These are phyloP conservation scores for Phytophthora constricta DNA, from an alignment of 352 stramenopile genomes.

Conservation along the genomic window DNA sequence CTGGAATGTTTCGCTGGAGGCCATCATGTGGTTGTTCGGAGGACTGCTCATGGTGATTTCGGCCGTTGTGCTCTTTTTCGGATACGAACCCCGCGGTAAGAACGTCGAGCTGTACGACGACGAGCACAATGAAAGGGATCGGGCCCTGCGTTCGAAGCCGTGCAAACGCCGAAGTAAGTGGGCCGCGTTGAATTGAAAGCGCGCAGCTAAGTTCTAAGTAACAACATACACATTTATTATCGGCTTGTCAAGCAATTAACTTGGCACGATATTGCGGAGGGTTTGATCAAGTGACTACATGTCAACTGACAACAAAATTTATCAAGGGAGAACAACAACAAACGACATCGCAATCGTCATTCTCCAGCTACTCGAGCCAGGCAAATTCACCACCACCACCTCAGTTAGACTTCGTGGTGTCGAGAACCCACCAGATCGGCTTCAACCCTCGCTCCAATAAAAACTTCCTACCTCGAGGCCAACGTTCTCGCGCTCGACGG, in stretches of 20 bases:
- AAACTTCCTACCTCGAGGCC: constrained; percentile 36
- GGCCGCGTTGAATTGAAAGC: constrained; percentile 7
- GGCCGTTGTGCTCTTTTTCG: constrained; percentile 58
- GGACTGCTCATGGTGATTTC: constrained; percentile 67
- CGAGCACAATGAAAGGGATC: constrained; percentile 13
- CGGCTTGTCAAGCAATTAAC: no score
- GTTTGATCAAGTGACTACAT: no score
- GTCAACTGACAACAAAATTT: no score
- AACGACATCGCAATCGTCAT: no score
- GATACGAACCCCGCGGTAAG: constrained; percentile 73
- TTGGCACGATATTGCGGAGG: no score
- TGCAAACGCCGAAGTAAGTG: constrained; percentile 33
- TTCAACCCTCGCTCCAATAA: constrained; percentile 26
- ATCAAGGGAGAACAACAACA: no score
- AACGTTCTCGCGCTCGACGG: constrained; percentile 27
- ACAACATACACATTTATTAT: no score
- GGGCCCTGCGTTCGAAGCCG: constrained; percentile 27
- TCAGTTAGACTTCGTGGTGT: neutral
- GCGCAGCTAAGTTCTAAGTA: no score
- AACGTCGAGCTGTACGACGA: constrained; percentile 64
- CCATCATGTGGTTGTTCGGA: constrained; percentile 78
- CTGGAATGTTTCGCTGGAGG: constrained; percentile 63
- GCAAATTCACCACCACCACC: neutral
- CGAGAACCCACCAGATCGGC: constrained; percentile 31
- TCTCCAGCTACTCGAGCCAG: neutral